Evolutionary conservation across 805 yeast genomes (phyloP), one percentile per base, ranked within the genome.

Genomic region (Wickerhamiella allomyrinae): DNA sequence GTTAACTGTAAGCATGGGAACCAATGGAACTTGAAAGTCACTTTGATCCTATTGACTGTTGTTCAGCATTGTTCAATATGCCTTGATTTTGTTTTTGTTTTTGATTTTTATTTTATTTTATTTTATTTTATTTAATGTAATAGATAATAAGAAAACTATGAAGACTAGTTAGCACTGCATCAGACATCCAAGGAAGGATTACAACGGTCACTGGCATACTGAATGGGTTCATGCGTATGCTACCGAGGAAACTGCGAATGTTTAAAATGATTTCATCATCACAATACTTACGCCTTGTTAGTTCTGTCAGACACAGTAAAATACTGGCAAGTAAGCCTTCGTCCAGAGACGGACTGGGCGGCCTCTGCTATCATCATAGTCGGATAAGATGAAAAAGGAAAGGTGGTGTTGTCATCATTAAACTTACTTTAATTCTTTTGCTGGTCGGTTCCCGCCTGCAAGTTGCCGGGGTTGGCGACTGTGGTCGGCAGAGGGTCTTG

Each of bases 221-320:
- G 46, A 50, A 45, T 56, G 59, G 65, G 65, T 59, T 61, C 63
- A 50, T 45, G 43, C 55, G 65, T 54, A 48, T 54, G 60, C 66
- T 61, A 61, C 66, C 65, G 66, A 59, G 66, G 66, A 61, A 61
- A 61, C 66, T 61, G 66, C 66, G 66, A 61, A 60, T 61, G 66
- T 61, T 60, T 49, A 57, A 34, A 47, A 43, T 46, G 33, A 50
- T 57, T 56, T 60, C 65, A 58, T 60, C 63, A 60, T 50, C 49
- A 50, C 54, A 46, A 45, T 43, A 50, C 54, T 47, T 48, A 53
- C 52, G 27, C 33, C 20, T 31, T 29, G 42, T 29, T 42, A 41
- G 44, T 38, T 47, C 42, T 36, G 49, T 53, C 58, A 52, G 56
- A 49, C 51, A 50, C 50, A 40, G 31, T 34, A 48, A 51, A 58